Conservation (phyloP, 2,329 filamentous ascomycete species). For the Nannizziopsis barbatae region DNA sequence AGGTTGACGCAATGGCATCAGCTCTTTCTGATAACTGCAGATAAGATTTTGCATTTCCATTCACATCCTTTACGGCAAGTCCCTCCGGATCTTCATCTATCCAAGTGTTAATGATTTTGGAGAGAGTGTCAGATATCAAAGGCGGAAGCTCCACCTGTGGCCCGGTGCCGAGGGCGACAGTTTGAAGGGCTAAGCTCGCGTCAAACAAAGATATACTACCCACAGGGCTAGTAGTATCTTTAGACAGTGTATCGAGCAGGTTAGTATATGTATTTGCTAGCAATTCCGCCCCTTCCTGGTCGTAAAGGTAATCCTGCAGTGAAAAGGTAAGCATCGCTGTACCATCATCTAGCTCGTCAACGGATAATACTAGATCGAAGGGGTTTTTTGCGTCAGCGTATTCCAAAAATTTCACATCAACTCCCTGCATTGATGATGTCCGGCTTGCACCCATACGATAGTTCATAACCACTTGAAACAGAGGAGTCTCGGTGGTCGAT, state of each 20-base stretch:
- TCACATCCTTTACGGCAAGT: slow-evolving; percentile 23
- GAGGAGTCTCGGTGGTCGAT: slow-evolving; percentile 31
- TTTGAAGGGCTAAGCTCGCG: too few species aligned
- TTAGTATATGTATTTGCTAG: too few species aligned
- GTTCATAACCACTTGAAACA: slow-evolving; percentile 44
- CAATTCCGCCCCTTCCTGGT: too few species aligned
- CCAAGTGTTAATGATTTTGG: slow-evolving; percentile 12
- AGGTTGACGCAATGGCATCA: slow-evolving; percentile 25
- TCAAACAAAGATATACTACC: too few species aligned
- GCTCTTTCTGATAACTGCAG: slow-evolving; percentile 25
- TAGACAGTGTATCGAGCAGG: too few species aligned
- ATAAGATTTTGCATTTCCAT: slow-evolving; percentile 28
- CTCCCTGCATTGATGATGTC: slow-evolving; percentile 16
- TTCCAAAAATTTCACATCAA: background rate
- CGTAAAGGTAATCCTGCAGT: too few species aligned
- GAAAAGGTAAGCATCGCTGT: too few species aligned
- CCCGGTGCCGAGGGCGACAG: too few species aligned
- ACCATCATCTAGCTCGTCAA: too few species aligned
- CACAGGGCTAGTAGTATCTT: too few species aligned
- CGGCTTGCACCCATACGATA: slow-evolving; percentile 29
- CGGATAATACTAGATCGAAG: background rate
- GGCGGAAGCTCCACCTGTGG: too few species aligned
- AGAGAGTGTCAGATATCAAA: slow-evolving; percentile 11
- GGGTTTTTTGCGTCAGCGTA: background rate
- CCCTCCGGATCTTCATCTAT: slow-evolving; percentile 17